Percentiles rank a stretch among this genome's conserved stretches.
These are phyloP conservation scores for Yamadazyma sp. DNA, from an alignment of 1,139 yeast species.

Conservation along the genomic window DNA sequence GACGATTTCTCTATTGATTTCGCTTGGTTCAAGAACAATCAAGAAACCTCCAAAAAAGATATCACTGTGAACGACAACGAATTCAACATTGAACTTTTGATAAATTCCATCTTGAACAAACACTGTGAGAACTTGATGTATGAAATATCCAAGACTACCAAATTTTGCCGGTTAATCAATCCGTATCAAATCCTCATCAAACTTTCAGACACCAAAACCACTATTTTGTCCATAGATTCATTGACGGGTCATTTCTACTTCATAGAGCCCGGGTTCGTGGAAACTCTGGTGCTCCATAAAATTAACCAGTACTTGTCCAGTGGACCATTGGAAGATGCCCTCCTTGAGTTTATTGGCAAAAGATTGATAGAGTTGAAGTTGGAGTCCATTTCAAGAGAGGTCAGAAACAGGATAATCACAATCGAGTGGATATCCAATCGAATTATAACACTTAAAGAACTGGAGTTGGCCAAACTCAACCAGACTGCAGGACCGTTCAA, in stretches of 20 bases:
- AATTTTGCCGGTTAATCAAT: constrained; percentile 18
- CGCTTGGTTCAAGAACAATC: constrained; percentile 70
- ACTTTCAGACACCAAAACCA: constrained; percentile 34
- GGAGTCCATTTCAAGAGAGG: constrained; percentile 52
- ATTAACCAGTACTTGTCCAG: constrained; percentile 31
- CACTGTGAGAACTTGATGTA: constrained; percentile 38
- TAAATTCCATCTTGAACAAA: constrained; percentile 35
- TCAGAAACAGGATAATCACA: constrained; percentile 55
- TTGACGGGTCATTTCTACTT: constrained; percentile 48
- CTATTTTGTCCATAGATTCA: constrained; percentile 45
- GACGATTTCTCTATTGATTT: constrained; percentile 51
- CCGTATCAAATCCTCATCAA: constrained; percentile 40
- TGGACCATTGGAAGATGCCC: constrained; percentile 28
- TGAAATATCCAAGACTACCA: constrained; percentile 19
- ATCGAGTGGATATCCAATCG: constrained; percentile 69
- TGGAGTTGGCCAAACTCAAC: constrained; percentile 30
- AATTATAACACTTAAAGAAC: constrained; percentile 48
- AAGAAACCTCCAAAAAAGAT: constrained; percentile 10
- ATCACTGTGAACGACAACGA: constrained; percentile 18
- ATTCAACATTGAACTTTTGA: constrained; percentile 36
- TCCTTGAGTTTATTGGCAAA: constrained; percentile 35
- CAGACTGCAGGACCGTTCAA: constrained; percentile 12
- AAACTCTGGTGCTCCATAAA: constrained; percentile 31
- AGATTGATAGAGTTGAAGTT: constrained; percentile 48
- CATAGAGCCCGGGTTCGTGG: constrained; percentile 43